These are phyloP conservation scores for Aspergillus asperescens DNA, from an alignment of 495 filamentous ascomycete genomes.

Conservation along the genomic window DNA sequence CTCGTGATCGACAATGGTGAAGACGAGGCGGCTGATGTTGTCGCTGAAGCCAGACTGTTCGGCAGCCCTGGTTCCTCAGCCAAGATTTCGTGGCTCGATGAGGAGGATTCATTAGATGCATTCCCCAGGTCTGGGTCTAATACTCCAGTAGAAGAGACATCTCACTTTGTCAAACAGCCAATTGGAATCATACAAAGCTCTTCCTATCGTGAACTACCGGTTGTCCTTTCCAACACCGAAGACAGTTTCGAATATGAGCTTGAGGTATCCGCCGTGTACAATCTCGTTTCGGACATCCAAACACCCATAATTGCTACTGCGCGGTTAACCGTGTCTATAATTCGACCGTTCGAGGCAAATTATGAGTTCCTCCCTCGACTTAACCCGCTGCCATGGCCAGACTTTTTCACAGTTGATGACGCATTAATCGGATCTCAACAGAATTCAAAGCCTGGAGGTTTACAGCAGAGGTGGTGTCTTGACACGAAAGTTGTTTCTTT, in stretches of 20 bases:
- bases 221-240: slow-evolving; percentile 33
- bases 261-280: slow-evolving; percentile 67
- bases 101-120: slow-evolving; percentile 19
- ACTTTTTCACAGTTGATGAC: slow-evolving; percentile 61
- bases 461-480: slow-evolving; percentile 75
- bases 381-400: slow-evolving; percentile 77
- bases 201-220: slow-evolving; percentile 25
- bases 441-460: slow-evolving; percentile 47
- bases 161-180: slow-evolving; percentile 33
- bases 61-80: slow-evolving; percentile 53
- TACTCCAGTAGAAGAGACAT: slow-evolving; percentile 28
- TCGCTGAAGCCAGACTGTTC: slow-evolving; percentile 61
- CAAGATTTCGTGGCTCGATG: slow-evolving; percentile 42
- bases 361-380: slow-evolving; percentile 77
- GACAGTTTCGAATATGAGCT: slow-evolving; percentile 62
- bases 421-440: slow-evolving; percentile 29
- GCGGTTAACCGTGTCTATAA: slow-evolving; percentile 60
- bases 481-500: slow-evolving; percentile 69
- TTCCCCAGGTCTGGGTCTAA: slow-evolving; percentile 20
- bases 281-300: slow-evolving; percentile 71
- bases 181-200: slow-evolving; percentile 49
- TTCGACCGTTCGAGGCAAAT: slow-evolving; percentile 80
- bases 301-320: slow-evolving; percentile 75
- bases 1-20: slow-evolving; percentile 78
- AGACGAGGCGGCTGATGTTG: slow-evolving; percentile 67